These are phyloP conservation scores for Lentithecium fluviatile DNA, from an alignment of 495 filamentous ascomycete genomes.

Conservation along the genomic window DNA sequence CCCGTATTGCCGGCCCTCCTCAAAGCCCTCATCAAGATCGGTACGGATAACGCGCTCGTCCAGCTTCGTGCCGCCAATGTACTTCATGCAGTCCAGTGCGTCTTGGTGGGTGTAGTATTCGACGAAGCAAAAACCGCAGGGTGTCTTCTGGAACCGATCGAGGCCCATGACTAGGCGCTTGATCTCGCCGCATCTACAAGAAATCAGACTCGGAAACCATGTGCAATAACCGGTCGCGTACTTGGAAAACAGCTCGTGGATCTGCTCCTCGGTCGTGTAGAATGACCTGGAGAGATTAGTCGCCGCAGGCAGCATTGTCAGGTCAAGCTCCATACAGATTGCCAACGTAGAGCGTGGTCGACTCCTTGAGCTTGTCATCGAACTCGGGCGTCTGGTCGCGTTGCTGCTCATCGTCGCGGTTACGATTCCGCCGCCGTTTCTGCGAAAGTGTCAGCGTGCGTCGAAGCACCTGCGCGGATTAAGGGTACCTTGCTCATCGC, in stretches of 20 bases:
- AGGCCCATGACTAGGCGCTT: constrained; percentile 98
- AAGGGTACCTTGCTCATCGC: constrained; percentile 67
- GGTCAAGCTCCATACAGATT: constrained; percentile 70
- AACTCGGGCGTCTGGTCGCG: constrained; percentile 46
- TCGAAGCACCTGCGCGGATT: no score
- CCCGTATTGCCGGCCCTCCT: constrained; percentile 95
- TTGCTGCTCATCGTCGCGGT: constrained; percentile 54
- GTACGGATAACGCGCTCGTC: constrained; percentile 95
- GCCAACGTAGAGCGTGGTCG: constrained; percentile 94
- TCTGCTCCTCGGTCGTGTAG: constrained; percentile 98
- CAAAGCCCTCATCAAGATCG: constrained; percentile 94
- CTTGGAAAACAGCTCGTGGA: constrained; percentile 95
- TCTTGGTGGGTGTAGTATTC: constrained; percentile 98
- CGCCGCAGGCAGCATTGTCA: background rate
- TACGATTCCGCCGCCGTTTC: constrained; percentile 62
- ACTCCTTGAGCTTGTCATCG: constrained; percentile 75
- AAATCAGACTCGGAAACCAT: constrained; percentile 14
- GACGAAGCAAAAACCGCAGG: constrained; percentile 98
- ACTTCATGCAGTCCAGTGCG: constrained; percentile 96
- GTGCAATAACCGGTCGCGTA: constrained; percentile 36
- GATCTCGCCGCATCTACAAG: constrained; percentile 80
- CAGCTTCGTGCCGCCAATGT: constrained; percentile 96
- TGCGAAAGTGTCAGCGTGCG: constrained; percentile 42
- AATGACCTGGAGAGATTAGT: constrained; percentile 72
- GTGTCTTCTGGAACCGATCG: constrained; percentile 94